Conservation (phyloP, 371 early-diverging fungal species). For the Synchytrium microbalum region DNA sequence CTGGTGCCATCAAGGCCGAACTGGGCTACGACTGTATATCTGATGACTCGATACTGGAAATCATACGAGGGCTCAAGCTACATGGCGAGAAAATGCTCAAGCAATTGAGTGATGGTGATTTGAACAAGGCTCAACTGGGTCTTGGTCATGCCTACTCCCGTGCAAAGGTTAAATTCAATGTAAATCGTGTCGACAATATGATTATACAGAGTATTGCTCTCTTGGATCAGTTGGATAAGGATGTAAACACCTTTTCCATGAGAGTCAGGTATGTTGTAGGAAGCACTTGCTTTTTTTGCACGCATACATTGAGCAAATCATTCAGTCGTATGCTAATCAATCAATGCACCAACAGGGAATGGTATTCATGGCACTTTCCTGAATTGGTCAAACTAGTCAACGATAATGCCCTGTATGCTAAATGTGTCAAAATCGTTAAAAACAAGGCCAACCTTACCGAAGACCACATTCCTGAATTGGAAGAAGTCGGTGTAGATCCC, state of each 20-base stretch:
- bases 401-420: constrained; percentile 88
- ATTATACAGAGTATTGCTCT: constrained; percentile 86
- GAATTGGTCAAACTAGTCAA: constrained; percentile 91
- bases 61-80: constrained; percentile 86
- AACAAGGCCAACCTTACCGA: constrained; percentile 83
- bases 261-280: constrained; percentile 49
- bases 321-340: background rate
- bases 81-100: constrained; percentile 83
- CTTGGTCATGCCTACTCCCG: constrained; percentile 96
- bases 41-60: constrained; percentile 68
- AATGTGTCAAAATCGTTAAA: constrained; percentile 76
- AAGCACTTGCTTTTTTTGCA: background rate
- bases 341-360: constrained; percentile 57
- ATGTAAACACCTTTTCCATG: constrained; percentile 91
- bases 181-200: constrained; percentile 86
- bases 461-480: constrained; percentile 62
- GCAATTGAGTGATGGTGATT: constrained; percentile 84
- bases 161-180: constrained; percentile 98
- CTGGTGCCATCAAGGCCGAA: constrained; percentile 73
- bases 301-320: constrained; percentile 2
- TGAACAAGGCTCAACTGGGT: constrained; percentile 90
- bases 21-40: constrained; percentile 70
- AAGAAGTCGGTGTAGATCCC: constrained; percentile 38
- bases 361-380: constrained; percentile 99
- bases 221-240: constrained; percentile 90